phyloP scores from a whole-genome alignment of 257 asterid genomes.

The Primulina eburnea region DNA sequence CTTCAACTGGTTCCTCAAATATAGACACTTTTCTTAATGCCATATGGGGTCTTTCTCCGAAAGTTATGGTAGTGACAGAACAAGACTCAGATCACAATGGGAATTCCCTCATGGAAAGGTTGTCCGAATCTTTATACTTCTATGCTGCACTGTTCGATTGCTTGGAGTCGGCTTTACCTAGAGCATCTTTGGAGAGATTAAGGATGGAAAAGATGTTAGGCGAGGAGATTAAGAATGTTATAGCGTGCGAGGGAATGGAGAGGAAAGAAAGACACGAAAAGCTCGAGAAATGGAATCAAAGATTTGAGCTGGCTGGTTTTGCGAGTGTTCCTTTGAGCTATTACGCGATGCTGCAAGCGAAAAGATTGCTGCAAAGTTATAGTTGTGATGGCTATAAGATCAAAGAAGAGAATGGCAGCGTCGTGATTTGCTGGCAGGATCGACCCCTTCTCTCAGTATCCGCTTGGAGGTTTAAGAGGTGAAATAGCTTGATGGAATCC shows the following conservation, averaged over 20 bases:
- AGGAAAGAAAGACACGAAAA: slow-evolving; percentile 87
- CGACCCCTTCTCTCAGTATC: slow-evolving; percentile 78
- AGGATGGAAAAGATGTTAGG: slow-evolving; percentile 89
- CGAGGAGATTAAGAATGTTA: slow-evolving; percentile 80
- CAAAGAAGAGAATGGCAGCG: slow-evolving; percentile 71
- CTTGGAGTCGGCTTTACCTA: slow-evolving; percentile 72
- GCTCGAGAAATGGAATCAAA: slow-evolving; percentile 78
- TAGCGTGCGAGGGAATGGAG: slow-evolving; percentile 80
- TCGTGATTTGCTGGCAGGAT: slow-evolving; percentile 94
- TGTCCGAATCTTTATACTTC: slow-evolving; percentile 70
- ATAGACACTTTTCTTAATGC: slow-evolving; percentile 59
- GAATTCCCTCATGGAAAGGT: slow-evolving; percentile 72
- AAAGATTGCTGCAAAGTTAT: slow-evolving; percentile 61
- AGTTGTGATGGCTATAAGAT: slow-evolving; percentile 88
- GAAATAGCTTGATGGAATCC: slow-evolving; percentile 23
- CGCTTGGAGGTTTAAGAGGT: slow-evolving; percentile 82
- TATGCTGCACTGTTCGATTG: slow-evolving; percentile 91
- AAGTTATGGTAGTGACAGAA: slow-evolving; percentile 82
- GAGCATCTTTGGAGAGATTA: slow-evolving; percentile 66
- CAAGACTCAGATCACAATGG: slow-evolving; percentile 88
- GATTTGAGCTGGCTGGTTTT: slow-evolving; percentile 66
- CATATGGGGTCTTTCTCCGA: slow-evolving; percentile 76
- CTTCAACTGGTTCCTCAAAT: slow-evolving; percentile 32
- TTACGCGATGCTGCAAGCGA: slow-evolving; percentile 84
- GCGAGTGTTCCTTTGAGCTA: slow-evolving; percentile 69